phyloP scores from a whole-genome alignment of 2,329 filamentous ascomycete genomes.

The Exophiala viscosa region DNA sequence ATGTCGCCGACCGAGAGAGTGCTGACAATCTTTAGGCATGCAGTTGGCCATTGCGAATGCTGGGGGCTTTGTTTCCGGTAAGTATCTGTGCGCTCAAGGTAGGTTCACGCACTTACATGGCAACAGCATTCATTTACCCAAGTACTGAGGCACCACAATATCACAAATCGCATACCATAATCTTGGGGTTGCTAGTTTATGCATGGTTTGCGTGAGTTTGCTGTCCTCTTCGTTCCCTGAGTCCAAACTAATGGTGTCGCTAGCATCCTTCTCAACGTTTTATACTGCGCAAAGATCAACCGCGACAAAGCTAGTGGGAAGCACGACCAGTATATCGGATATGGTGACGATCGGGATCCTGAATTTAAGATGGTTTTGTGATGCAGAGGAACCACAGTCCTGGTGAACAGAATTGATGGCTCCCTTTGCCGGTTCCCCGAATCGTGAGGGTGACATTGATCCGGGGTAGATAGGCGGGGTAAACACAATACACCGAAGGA shows the following conservation, averaged over 20 bases:
- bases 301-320: slow-evolving; percentile 59
- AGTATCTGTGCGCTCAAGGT: background rate
- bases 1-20: background rate
- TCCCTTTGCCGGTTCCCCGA: background rate
- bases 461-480: no score
- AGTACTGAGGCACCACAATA: slow-evolving; percentile 55
- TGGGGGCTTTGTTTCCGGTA: slow-evolving; percentile 59
- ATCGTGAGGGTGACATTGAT: background rate
- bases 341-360: slow-evolving; percentile 62
- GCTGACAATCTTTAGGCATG: no score
- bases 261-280: slow-evolving; percentile 58
- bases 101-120: background rate
- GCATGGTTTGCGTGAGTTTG: slow-evolving; percentile 62
- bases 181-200: slow-evolving; percentile 57
- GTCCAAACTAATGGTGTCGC: slow-evolving; percentile 21
- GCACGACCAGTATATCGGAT: slow-evolving; percentile 55
- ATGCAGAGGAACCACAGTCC: slow-evolving; percentile 7
- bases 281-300: slow-evolving; percentile 63
- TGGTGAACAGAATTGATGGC: background rate
- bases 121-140: slow-evolving; percentile 58
- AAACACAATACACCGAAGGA: no score
- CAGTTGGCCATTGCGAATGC: slow-evolving; percentile 65
- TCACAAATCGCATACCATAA: slow-evolving; percentile 58
- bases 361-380: slow-evolving; percentile 59
- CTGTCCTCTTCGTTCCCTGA: background rate